A percentile compares a stretch with the other conserved stretches of the same genome.
These are phyloP conservation scores for Aureobasidium zeae DNA, from an alignment of 2,329 filamentous ascomycete species.

Conservation along the genomic window DNA sequence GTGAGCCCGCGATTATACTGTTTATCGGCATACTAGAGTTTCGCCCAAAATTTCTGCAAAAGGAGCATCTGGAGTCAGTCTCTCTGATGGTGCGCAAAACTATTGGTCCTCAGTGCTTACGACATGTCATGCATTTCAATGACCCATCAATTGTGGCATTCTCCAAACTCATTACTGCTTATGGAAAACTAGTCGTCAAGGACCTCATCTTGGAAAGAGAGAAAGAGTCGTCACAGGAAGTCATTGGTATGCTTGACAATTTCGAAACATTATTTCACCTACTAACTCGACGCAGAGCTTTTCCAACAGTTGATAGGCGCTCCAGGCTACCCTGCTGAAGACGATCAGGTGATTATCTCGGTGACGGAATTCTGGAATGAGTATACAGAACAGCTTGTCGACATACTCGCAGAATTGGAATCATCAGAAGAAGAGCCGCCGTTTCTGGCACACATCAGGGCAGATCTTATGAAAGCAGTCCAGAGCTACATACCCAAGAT, in stretches of 20 bases:
- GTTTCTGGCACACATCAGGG: constrained; percentile 52
- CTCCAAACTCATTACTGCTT: constrained; percentile 57
- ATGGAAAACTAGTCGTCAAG: constrained; percentile 56
- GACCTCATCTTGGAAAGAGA: constrained; percentile 48
- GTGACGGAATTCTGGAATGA: constrained; percentile 75
- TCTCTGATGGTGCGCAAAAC: constrained; percentile 51
- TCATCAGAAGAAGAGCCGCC: constrained; percentile 36
- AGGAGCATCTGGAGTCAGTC: constrained; percentile 49
- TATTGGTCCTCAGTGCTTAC: constrained; percentile 47
- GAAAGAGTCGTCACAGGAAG: constrained; percentile 37
- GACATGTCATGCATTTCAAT: constrained; percentile 45
- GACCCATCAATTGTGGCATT: constrained; percentile 60
- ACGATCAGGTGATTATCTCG: constrained; percentile 65
- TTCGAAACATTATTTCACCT: background rate
- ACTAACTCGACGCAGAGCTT: background rate
- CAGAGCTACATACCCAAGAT: constrained; percentile 21
- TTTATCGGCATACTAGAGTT: constrained; percentile 56
- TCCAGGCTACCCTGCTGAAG: constrained; percentile 57
- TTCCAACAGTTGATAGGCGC: constrained; percentile 27
- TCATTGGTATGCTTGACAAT: constrained; percentile 35
- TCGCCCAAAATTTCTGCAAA: constrained; percentile 53
- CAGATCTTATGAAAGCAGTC: constrained; percentile 49
- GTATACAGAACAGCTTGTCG: constrained; percentile 57
- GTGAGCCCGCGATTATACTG: constrained; percentile 53
- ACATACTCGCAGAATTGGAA: constrained; percentile 43